Percentiles rank a stretch among this genome's conserved stretches.
Conservation (phyloP, 371 early-diverging fungal genomes). For the Mucor circinelloides region DNA sequence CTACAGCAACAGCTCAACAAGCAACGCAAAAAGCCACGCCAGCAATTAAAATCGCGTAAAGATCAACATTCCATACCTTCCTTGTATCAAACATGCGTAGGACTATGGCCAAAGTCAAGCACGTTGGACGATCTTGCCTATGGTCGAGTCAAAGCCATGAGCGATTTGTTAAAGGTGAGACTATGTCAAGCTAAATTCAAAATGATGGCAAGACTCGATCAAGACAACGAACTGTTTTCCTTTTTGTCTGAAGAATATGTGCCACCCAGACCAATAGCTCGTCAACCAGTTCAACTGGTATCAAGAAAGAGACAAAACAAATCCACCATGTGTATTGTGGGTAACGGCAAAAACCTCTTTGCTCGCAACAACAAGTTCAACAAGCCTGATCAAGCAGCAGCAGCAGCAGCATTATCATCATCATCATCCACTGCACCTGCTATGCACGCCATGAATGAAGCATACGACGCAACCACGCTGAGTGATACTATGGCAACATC, state of each 20-base stretch:
- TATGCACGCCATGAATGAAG: neutral
- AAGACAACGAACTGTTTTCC: conserved; percentile 19
- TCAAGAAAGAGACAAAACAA: conserved; percentile 1
- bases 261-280: neutral
- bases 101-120: conserved; percentile 21
- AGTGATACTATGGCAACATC: neutral
- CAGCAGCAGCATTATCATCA: too few relatives aligned
- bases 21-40: conserved; percentile 9
- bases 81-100: conserved; percentile 20
- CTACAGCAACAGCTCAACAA: neutral
- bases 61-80: neutral
- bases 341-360: conserved; percentile 24
- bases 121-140: conserved; percentile 24
- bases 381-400: neutral
- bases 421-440: neutral
- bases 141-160: conserved; percentile 22
- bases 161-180: conserved; percentile 28
- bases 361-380: neutral
- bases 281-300: neutral
- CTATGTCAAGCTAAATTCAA: conserved; percentile 33
- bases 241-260: conserved; percentile 16
- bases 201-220: conserved; percentile 27
- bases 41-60: neutral
- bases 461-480: neutral
- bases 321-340: conserved; percentile 15